Evolutionary conservation across 805 yeast genomes (phyloP), one percentile per base, ranked within the genome.

Genomic region (Metschnikowia rubicola): DNA sequence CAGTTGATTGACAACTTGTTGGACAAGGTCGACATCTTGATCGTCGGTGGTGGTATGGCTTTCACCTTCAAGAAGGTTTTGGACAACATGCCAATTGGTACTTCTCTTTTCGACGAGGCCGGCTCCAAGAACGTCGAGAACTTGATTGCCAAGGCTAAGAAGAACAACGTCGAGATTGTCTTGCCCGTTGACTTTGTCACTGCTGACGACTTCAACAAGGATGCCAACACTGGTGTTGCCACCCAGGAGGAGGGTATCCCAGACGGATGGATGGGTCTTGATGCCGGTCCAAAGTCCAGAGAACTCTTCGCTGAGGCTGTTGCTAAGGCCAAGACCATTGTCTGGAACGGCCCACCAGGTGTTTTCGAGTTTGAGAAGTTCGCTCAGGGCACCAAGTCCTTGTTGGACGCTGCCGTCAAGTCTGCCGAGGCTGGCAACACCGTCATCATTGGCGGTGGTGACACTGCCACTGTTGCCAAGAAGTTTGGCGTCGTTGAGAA

Each of bases 261-360:
- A 67, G 96, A 85, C 61, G 84, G 84, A 62, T 86, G 95, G 88
- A 84, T 86, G 84, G 99, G 99, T 68, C 81, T 94, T 66, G 99
- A 94, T 74, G 83, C 83, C 64, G 99, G 99, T 75, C 91, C 90
- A 75, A 84, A 88, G 78, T 80, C 96, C 53, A 78, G 81, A 64
- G 79, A 83, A 72, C 79, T 86, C 60, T 94, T 87, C 69, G 80
- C 84, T 58, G 83, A 76, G 58, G 84, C 96, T 56, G 88, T 94
- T 62, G 86, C 86, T 57, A 79, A 85, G 74, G 95, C 99, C 61
- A 90, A 92, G 84, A 94, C 99, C 65, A 92, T 94, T 64, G 94
- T 94, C 69, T 94, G 99, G 99, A 94, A 94, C 80, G 99, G 99
- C 71, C 99, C 99, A 57, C 97, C 99, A 74, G 99, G 99, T 81